Percentiles rank a stretch among this genome's conserved stretches.
phyloP scores from a whole-genome alignment of 768 basidiomycete species.

The Macrolepiota fuliginosa region DNA sequence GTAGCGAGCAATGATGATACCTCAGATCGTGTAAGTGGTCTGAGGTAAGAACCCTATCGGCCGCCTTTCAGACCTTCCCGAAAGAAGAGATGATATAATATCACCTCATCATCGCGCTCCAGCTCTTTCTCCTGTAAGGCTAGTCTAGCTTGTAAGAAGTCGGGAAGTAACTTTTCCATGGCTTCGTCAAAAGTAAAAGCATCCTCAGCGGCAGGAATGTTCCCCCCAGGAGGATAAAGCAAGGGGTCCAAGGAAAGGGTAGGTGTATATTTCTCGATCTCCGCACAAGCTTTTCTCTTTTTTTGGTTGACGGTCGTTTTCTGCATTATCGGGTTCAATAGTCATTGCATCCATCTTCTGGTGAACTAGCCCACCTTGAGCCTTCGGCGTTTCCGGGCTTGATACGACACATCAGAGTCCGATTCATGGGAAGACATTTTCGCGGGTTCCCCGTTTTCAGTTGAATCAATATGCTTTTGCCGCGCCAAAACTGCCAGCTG shows the following conservation, averaged over 20 bases:
- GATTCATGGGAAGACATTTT: conserved; percentile 2
- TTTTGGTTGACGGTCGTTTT: background rate
- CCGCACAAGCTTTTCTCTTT: background rate
- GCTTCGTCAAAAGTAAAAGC: conserved; percentile 28
- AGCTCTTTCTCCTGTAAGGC: conserved; percentile 16
- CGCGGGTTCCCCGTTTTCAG: background rate
- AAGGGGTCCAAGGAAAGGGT: conserved; percentile 15
- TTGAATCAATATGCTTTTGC: background rate
- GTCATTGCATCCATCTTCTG: background rate
- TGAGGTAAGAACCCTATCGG: conserved; percentile 31
- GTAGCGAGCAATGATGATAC: conserved; percentile 30
- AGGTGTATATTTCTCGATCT: background rate
- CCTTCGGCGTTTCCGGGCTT: conserved; percentile 5
- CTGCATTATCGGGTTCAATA: background rate
- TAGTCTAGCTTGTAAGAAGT: conserved; percentile 24
- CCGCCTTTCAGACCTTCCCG: conserved; percentile 3
- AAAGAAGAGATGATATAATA: conserved; percentile 12
- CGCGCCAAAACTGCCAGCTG: background rate
- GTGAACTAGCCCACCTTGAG: conserved; percentile 2
- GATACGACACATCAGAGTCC: conserved; percentile 1
- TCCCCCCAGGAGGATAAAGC: conserved; percentile 20
- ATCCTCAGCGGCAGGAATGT: conserved; percentile 13
- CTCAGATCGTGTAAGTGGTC: conserved; percentile 43
- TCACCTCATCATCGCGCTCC: conserved; percentile 23
- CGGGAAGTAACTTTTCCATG: conserved; percentile 27